These are phyloP conservation scores for Magnaporthiopsis rhizophila DNA, from an alignment of 2,329 filamentous ascomycete genomes.

Conservation along the genomic window DNA sequence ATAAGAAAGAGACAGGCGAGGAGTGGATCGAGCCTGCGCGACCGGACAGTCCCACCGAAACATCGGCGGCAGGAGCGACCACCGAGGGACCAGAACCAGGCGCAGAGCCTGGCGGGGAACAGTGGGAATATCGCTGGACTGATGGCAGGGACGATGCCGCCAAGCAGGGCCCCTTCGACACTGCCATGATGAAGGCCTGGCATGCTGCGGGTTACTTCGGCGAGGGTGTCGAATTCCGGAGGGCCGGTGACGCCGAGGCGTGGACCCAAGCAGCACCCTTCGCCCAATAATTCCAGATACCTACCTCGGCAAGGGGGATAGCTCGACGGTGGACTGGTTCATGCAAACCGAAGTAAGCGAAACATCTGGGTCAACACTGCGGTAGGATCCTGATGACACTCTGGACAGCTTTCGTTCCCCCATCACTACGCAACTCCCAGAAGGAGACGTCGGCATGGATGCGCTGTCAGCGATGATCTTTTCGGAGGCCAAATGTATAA, in stretches of 20 bases:
- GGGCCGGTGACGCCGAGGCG: constrained; percentile 41
- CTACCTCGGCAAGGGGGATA: neutral
- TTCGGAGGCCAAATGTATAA: too few species aligned
- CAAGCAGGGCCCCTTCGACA: constrained; percentile 82
- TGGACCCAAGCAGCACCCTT: constrained; percentile 42
- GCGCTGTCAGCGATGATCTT: too few species aligned
- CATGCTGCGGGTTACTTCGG: constrained; percentile 87
- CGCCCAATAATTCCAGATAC: constrained; percentile 10
- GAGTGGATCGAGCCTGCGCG: constrained; percentile 55
- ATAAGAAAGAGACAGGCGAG: constrained; percentile 76
- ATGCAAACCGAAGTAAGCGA: neutral
- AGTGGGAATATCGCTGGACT: constrained; percentile 90
- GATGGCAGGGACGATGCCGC: constrained; percentile 75
- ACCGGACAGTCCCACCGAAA: neutral
- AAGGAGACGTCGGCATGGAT: too few species aligned
- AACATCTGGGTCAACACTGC: neutral
- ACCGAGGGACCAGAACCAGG: constrained; percentile 7
- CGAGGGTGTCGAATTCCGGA: constrained; percentile 74
- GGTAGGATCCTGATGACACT: too few species aligned
- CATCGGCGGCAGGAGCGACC: neutral
- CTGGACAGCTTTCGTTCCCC: too few species aligned
- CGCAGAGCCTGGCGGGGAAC: constrained; percentile 10
- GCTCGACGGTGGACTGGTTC: neutral
- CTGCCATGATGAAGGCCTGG: constrained; percentile 82
- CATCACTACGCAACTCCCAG: too few species aligned